Conservation (phyloP, 805 yeast species). For the Helenozyma rhizophorensis region DNA sequence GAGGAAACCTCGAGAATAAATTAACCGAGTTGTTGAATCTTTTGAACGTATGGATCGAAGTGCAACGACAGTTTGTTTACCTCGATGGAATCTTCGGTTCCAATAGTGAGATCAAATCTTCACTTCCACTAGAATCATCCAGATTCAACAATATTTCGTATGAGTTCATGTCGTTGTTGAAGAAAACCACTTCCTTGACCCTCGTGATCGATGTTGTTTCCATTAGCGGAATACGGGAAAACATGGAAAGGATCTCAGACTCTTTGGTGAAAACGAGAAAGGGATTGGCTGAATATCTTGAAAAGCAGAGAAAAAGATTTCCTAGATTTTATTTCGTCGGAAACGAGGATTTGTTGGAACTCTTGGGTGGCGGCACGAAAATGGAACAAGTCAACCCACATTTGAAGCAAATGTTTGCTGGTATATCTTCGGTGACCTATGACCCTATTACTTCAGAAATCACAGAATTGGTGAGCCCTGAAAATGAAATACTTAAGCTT, state of each 20-base stretch:
- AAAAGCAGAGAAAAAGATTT: conserved; percentile 68
- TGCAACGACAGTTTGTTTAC: conserved; percentile 86
- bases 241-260: conserved; percentile 49
- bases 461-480: conserved; percentile 51
- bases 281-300: conserved; percentile 74
- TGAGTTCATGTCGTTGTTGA: conserved; percentile 54
- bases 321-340: conserved; percentile 87
- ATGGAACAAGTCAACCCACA: conserved; percentile 49
- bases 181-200: conserved; percentile 44
- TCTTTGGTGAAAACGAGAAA: conserved; percentile 55
- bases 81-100: conserved; percentile 71
- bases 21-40: conserved; percentile 48
- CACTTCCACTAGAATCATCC: conserved; percentile 66
- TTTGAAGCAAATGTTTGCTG: conserved; percentile 68
- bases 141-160: conserved; percentile 60
- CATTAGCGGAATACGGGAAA: conserved; percentile 43
- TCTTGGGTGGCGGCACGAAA: conserved; percentile 63
- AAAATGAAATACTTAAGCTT: conserved; percentile 56
- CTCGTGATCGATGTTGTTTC: conserved; percentile 52
- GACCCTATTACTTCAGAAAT: conserved; percentile 33
- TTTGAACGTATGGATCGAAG: conserved; percentile 73
- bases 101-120: conserved; percentile 49
- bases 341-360: conserved; percentile 81
- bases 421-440: conserved; percentile 43
- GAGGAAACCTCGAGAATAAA: conserved; percentile 50